A percentile compares a stretch with the other conserved stretches of the same genome.
These are phyloP conservation scores for Pichia sp. DNA, from an alignment of 1,139 yeast species.

Conservation along the genomic window DNA sequence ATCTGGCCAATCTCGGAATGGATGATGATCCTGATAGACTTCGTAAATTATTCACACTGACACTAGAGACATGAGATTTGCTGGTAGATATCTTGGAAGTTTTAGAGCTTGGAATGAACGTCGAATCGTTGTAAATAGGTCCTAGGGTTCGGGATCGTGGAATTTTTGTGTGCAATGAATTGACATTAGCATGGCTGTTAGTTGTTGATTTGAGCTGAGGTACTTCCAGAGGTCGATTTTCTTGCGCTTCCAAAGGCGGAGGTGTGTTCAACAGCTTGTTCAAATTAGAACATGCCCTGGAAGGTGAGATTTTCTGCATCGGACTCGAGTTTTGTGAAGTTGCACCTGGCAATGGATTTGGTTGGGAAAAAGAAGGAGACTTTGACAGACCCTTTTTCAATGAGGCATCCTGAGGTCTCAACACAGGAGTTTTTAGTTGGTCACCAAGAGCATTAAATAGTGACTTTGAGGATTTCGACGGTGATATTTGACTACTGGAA, in stretches of 20 bases:
- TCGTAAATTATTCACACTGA: constrained; percentile 1
- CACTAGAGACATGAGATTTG: constrained; percentile 9
- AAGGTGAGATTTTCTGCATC: constrained; percentile 28
- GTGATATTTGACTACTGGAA: constrained; percentile 16
- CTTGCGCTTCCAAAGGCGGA: constrained; percentile 11
- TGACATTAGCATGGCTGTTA: too few species aligned
- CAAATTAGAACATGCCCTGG: constrained; percentile 24
- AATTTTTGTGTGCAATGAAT: background rate
- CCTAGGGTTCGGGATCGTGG: constrained; percentile 8
- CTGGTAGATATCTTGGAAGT: constrained; percentile 11
- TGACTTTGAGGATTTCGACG: constrained; percentile 15
- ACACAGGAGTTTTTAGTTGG: constrained; percentile 2
- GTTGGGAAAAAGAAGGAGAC: constrained; percentile 19
- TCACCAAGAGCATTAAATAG: background rate
- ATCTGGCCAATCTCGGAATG: constrained; percentile 20
- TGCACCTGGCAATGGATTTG: constrained; percentile 4
- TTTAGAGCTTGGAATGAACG: constrained; percentile 15
- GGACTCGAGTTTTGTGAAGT: constrained; percentile 3
- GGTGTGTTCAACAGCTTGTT: constrained; percentile 15
- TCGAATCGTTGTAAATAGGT: background rate
- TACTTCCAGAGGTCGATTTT: background rate
- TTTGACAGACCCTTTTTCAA: constrained; percentile 1
- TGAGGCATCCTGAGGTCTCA: constrained; percentile 1
- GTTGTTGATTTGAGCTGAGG: background rate
- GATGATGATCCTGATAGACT: constrained; percentile 18